Base-by-base conservation (phyloP, 2,329 filamentous ascomycete species). In the Aureobasidium subglaciale region DNA sequence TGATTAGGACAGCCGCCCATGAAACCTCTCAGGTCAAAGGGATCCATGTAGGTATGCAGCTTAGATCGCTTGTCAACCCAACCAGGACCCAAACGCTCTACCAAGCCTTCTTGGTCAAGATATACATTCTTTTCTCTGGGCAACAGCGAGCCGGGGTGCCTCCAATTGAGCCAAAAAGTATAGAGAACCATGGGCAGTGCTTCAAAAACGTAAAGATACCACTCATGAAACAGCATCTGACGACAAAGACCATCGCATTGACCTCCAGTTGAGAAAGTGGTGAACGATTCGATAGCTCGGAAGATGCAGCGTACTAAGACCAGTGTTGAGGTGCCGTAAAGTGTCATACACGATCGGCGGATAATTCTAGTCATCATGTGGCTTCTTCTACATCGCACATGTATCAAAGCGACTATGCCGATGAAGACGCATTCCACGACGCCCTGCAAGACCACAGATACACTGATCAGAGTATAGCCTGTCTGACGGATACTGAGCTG, bases 151-250 rank as follows among this genome's bases (percentile, higher is more conserved):
- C n/a, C n/a, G n/a, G n/a, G n/a, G n/a, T n/a, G n/a, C n/a, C n/a
- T n/a, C n/a, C n/a, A n/a, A n/a, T n/a, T n/a, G n/a, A n/a, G n/a
- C n/a, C n/a, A n/a, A n/a, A n/a, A n/a, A n/a, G 45, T 49, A 20
- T 49, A 49, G 8, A 49, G 15, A 7, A 29, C 20, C 45, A 49
- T 37, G 7, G 45, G 46, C 2, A 29, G 2, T 20, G 46, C 73
- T 60, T 82, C 79, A 56, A 82, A 79, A 29, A 80, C 67, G 73
- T 76, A 82, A 58, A 81, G 78, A 59, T 75, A 78, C 62, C 72
- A 73, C 56, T 82, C 78, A 46, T 77, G 71, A 38, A 69, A 69
- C 52, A 73, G 64, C 56, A 70, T 59, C 62, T 63, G 60, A 46
- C 67, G 66, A 57, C 69, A 63, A 64, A 68, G 16, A 66, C 68